phyloP scores from a whole-genome alignment of 176 grass and related monocot species.

The Bothriochloa decipiens region DNA sequence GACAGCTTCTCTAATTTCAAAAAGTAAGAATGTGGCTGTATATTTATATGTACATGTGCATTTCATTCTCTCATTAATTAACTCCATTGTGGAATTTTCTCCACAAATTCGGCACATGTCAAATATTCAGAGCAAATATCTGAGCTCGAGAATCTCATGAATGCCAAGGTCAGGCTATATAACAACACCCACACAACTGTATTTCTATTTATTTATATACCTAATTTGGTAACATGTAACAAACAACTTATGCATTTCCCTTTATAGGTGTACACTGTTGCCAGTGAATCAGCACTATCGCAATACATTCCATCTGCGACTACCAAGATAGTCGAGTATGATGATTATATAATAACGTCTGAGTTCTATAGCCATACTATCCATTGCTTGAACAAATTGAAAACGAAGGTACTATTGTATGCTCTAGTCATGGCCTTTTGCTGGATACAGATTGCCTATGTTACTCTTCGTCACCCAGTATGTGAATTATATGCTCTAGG shows the following conservation, averaged over 20 bases:
- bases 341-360: conserved; percentile 43
- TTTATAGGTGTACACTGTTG: conserved; percentile 86
- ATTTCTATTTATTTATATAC: not conserved
- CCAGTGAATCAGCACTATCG: conserved; percentile 54
- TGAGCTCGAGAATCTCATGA: conserved; percentile 70
- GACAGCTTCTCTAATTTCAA: conserved; percentile 74
- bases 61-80: not conserved
- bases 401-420: conserved; percentile 56
- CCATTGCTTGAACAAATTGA: conserved; percentile 47
- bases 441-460: not conserved
- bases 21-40: too few relatives aligned
- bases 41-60: not conserved
- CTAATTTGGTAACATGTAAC: not conserved
- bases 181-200: not conserved
- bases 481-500: too few relatives aligned
- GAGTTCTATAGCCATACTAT: conserved; percentile 16
- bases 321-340: conserved; percentile 53
- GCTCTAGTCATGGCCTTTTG: not conserved
- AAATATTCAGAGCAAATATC: conserved; percentile 45
- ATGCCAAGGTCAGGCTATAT: conserved; percentile 65
- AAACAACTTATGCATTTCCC: not conserved
- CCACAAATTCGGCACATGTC: conserved; percentile 24
- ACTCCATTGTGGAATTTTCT: conserved; percentile 1
- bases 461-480: not conserved
- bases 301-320: conserved; percentile 69